Evolutionary conservation across 345 rosid species (phyloP).

Genomic region (Geranium rotundifolium): DNA sequence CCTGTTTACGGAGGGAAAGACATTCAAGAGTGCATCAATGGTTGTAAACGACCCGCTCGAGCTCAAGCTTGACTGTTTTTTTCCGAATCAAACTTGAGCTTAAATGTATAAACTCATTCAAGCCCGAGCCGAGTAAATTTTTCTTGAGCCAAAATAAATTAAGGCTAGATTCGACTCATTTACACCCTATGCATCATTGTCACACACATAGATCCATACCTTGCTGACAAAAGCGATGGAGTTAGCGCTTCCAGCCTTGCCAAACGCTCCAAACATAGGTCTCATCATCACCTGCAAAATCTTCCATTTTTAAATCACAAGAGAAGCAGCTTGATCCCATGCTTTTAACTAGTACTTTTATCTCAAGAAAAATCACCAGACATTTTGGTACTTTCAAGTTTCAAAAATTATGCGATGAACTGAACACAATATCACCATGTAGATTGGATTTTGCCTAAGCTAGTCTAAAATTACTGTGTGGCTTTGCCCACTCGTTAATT

Average conservation of each 20-base stretch:
- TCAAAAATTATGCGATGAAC: not conserved
- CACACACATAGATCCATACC: constrained; percentile 27
- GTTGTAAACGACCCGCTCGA: too few species aligned
- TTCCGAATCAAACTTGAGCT: too few species aligned
- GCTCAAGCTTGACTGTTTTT: too few species aligned
- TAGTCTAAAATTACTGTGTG: not conserved
- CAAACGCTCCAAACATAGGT: constrained; percentile 98
- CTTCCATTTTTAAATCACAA: not conserved
- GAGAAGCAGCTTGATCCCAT: not conserved
- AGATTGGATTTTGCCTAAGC: not conserved
- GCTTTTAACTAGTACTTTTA: not conserved
- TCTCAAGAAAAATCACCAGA: not conserved
- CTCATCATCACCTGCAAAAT: constrained; percentile 64
- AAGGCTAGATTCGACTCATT: too few species aligned
- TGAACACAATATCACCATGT: not conserved
- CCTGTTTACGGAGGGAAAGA: constrained; percentile 27
- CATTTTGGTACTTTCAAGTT: not conserved
- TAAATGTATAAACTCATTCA: too few species aligned
- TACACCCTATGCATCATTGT: not conserved
- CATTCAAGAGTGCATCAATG: not conserved
- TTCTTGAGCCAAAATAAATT: too few species aligned
- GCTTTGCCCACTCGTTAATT: too few species aligned
- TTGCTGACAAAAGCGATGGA: constrained; percentile 91
- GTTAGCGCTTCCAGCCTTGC: constrained; percentile 74
- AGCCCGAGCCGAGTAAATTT: too few species aligned